phyloP scores from a whole-genome alignment of 768 basidiomycete genomes.

The Rhodotorula graminis region DNA sequence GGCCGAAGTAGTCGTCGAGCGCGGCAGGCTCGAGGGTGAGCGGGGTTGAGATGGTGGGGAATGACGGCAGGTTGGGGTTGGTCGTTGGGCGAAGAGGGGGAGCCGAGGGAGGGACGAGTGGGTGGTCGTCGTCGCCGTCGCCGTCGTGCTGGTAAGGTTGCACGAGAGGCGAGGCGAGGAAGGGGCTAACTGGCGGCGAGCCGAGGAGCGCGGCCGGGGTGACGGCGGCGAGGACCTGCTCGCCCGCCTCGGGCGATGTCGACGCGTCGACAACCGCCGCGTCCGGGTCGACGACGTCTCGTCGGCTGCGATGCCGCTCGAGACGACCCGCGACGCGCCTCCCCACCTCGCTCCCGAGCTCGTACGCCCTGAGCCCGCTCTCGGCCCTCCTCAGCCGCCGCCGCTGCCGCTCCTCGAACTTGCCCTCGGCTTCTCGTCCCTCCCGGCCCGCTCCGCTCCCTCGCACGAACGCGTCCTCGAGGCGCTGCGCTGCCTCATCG shows the following conservation, averaged over 20 bases:
- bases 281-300: background rate
- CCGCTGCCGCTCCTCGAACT: background rate
- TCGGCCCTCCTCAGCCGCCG: background rate
- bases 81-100: background rate
- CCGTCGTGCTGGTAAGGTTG: slow-evolving; percentile 60
- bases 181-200: slow-evolving; percentile 29
- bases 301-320: slow-evolving; percentile 2
- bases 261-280: no score
- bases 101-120: slow-evolving; percentile 64
- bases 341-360: background rate
- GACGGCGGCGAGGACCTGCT: background rate
- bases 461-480: background rate
- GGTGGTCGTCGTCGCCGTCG: slow-evolving; percentile 45
- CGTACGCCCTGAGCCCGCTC: slow-evolving; percentile 8
- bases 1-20: slow-evolving; percentile 8
- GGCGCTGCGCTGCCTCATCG: background rate
- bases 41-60: background rate
- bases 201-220: slow-evolving; percentile 4
- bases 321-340: background rate
- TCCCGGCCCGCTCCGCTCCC: background rate
- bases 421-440: background rate
- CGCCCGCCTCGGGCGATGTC: background rate
- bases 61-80: background rate
- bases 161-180: slow-evolving; percentile 37
- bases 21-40: background rate